Evolutionary conservation across 805 yeast genomes (phyloP).

Genomic region (Clavispora vitiphila): DNA sequence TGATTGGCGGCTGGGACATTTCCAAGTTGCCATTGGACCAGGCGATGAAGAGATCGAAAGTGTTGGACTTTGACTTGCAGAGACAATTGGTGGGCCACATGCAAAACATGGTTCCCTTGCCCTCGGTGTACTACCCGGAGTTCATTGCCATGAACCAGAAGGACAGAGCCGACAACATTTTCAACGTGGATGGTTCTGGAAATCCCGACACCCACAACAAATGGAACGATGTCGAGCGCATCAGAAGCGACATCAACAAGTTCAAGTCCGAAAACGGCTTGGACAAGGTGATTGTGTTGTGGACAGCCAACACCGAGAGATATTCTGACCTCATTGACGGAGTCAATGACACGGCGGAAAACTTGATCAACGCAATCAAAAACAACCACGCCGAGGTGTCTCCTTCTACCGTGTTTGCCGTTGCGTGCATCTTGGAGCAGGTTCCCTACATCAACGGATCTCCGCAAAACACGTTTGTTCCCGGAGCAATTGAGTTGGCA

Average conservation of each 20-base stretch:
- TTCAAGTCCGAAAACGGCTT: slow-evolving; percentile 69
- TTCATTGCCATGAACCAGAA: slow-evolving; percentile 93
- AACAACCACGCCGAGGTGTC: slow-evolving; percentile 76
- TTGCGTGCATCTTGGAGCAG: slow-evolving; percentile 84
- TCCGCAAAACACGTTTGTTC: slow-evolving; percentile 96
- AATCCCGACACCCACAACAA: slow-evolving; percentile 54
- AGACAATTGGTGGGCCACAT: slow-evolving; percentile 63
- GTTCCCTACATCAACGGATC: slow-evolving; percentile 94
- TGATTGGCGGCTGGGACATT: slow-evolving; percentile 95
- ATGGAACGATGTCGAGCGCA: slow-evolving; percentile 85
- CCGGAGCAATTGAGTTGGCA: slow-evolving; percentile 88
- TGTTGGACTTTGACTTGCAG: slow-evolving; percentile 81
- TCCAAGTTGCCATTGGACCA: slow-evolving; percentile 62
- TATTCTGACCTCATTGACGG: slow-evolving; percentile 73
- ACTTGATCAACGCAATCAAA: slow-evolving; percentile 69
- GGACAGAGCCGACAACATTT: slow-evolving; percentile 84
- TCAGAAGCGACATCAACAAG: slow-evolving; percentile 76
- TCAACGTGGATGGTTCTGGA: slow-evolving; percentile 51
- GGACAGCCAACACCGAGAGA: slow-evolving; percentile 98
- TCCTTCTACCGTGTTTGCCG: slow-evolving; percentile 92
- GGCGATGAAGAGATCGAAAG: slow-evolving; percentile 82
- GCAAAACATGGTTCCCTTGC: slow-evolving; percentile 62
- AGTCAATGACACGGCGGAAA: slow-evolving; percentile 85
- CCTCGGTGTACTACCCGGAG: slow-evolving; percentile 91
- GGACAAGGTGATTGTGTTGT: slow-evolving; percentile 84